Evolutionary conservation across 2,329 filamentous ascomycete genomes (phyloP).

Genomic region (Raffaelea ambrosiae): DNA sequence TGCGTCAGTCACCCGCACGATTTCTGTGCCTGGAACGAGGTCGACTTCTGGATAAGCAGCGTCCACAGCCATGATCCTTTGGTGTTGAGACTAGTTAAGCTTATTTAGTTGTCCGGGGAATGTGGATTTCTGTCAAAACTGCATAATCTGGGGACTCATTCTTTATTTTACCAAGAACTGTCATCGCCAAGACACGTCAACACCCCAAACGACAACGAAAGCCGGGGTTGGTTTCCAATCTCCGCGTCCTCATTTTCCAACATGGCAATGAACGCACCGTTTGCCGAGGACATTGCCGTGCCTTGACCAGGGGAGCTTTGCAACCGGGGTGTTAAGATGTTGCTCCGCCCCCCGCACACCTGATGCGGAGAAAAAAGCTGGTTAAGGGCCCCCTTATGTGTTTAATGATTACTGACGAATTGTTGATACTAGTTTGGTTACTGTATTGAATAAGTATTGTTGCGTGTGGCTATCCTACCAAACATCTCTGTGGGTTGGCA

Average conservation of each 20-base stretch:
- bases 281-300: neutral
- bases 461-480: neutral
- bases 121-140: no score
- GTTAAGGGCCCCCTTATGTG: no score
- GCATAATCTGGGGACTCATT: no score
- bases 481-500: conserved; percentile 1
- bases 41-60: conserved; percentile 10
- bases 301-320: neutral
- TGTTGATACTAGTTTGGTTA: no score
- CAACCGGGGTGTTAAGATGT: neutral
- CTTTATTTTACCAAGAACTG: no score
- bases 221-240: neutral
- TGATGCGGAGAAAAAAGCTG: neutral
- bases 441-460: neutral
- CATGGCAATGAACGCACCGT: no score
- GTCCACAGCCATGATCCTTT: neutral
- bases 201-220: no score
- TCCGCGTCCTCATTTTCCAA: neutral
- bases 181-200: no score
- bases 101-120: no score
- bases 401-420: no score
- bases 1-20: conserved; percentile 38
- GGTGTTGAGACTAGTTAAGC: no score
- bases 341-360: neutral
- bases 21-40: conserved; percentile 18